Base-by-base conservation (phyloP, 164 flowering plant species). In the Santalum album region DNA sequence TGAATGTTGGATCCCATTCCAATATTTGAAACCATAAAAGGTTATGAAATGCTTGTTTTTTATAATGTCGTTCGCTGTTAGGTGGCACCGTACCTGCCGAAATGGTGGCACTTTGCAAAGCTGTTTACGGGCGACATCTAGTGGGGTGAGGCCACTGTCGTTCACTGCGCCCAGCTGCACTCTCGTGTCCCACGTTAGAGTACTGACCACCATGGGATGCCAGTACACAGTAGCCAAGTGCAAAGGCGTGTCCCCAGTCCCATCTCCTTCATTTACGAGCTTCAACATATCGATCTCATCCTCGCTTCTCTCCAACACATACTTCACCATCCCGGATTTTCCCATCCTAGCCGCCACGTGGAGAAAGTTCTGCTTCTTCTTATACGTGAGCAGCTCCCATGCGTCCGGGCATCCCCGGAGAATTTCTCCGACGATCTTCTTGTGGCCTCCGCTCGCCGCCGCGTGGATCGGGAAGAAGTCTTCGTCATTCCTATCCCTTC, bases 341-440 rank as follows among this genome's bases (percentile, higher is more conserved):
- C 67, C 65, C 29, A 20, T 39, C 50, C 34, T 49, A 1, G 70
- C 66, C 16, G 73, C 73, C 16, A 40, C 22, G 43, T 72, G 76
- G 4, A 72, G 57, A 25, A 63, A 22, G 50, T 66, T 72, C 32
- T 58, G 68, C 6, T 55, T 61, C 1, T 49, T 1, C 4, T 25
- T 0, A 14, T 25, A 1, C 17, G 21, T 46, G 17, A 59, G 56
- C 25, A 65, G 47, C 12, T 66, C 69, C 48, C 53, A 58, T 16
- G 55, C 12, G 25, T 66, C 70, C 15, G 52, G 64, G 44, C 53
- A 25, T 1, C 18, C 18, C 22, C n/a, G 21, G 15, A 65, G 67
- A 46, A 70, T 5, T 27, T 20, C 42, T 51, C 51, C 16, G 19
- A 70, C 35, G 24, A 70, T 38, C 7, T 55, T 50, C 7, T 47